Conservation (phyloP, 371 early-diverging fungal species). For the Mucor plumbeus region DNA sequence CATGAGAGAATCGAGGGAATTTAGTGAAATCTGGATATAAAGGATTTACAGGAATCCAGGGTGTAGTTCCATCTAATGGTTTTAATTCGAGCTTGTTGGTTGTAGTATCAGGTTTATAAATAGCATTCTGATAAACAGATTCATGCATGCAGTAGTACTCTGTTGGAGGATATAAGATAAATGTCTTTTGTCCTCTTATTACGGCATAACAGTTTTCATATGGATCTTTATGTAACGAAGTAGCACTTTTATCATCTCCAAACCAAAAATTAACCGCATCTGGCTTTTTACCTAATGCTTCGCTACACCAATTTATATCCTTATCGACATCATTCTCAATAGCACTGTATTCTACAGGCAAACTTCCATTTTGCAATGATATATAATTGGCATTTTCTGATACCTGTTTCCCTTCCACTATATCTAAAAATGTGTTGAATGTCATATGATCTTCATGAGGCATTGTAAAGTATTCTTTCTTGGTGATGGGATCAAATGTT, state of each 20-base stretch:
- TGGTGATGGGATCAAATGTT: conserved; percentile 48
- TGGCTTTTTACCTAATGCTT: conserved; percentile 66
- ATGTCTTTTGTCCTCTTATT: conserved; percentile 72
- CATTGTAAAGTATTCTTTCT: conserved; percentile 65
- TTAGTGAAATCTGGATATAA: conserved; percentile 46
- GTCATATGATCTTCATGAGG: conserved; percentile 70
- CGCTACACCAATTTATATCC: conserved; percentile 66
- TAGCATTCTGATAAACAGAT: conserved; percentile 60
- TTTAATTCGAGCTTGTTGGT: conserved; percentile 39
- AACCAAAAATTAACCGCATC: conserved; percentile 88
- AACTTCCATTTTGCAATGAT: conserved; percentile 75
- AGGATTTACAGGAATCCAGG: conserved; percentile 75
- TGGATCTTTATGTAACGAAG: conserved; percentile 81
- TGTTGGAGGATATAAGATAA: conserved; percentile 74
- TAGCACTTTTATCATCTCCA: conserved; percentile 65
- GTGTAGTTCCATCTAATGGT: conserved; percentile 52
- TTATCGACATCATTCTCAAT: conserved; percentile 65
- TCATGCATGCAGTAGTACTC: conserved; percentile 72
- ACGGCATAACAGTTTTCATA: conserved; percentile 85
- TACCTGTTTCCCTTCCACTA: conserved; percentile 39
- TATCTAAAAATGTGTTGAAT: conserved; percentile 58
- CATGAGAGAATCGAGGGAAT: conserved; percentile 60
- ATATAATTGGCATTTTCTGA: conserved; percentile 58
- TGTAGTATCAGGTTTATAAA: conserved; percentile 41
- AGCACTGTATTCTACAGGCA: conserved; percentile 58